Conservation (phyloP, 2,329 filamentous ascomycete species). For the Piedraia hortae region DNA sequence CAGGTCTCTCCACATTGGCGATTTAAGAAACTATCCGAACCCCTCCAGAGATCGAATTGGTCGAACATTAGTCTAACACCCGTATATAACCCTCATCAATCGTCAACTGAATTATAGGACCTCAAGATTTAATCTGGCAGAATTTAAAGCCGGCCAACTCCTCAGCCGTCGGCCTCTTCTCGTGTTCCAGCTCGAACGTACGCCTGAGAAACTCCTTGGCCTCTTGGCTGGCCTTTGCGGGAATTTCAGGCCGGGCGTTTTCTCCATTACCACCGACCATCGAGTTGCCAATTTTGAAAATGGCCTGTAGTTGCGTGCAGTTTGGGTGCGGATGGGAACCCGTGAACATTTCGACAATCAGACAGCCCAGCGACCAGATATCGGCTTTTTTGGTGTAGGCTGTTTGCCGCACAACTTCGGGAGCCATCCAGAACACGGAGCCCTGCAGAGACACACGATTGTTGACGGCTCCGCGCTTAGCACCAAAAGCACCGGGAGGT, state of each 20-base stretch:
- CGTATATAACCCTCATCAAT: too few relatives aligned
- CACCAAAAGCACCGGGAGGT: constrained; percentile 13
- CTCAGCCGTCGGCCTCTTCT: constrained; percentile 71
- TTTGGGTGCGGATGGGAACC: constrained; percentile 89
- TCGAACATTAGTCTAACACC: too few relatives aligned
- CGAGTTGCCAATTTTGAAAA: constrained; percentile 82
- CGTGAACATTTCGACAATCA: constrained; percentile 98
- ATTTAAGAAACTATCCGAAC: too few relatives aligned
- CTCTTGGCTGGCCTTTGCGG: constrained; percentile 60
- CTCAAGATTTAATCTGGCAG: constrained; percentile 7
- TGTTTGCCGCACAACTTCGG: constrained; percentile 92
- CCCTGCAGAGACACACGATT: constrained; percentile 68
- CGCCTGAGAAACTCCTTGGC: constrained; percentile 57
- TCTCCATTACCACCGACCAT: constrained; percentile 33
- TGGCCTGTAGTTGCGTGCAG: constrained; percentile 87
- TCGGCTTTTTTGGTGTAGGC: constrained; percentile 95
- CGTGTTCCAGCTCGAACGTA: constrained; percentile 91
- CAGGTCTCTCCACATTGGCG: too few relatives aligned
- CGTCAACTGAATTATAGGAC: too few relatives aligned
- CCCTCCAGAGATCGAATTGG: too few relatives aligned
- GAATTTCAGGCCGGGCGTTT: constrained; percentile 54
- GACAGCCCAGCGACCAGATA: constrained; percentile 89
- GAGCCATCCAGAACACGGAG: constrained; percentile 98
- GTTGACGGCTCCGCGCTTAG: constrained; percentile 30
- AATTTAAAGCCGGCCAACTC: constrained; percentile 69